These are phyloP conservation scores for Glomus cerebriforme DNA, from an alignment of 192 early-diverging fungal genomes.

Conservation along the genomic window DNA sequence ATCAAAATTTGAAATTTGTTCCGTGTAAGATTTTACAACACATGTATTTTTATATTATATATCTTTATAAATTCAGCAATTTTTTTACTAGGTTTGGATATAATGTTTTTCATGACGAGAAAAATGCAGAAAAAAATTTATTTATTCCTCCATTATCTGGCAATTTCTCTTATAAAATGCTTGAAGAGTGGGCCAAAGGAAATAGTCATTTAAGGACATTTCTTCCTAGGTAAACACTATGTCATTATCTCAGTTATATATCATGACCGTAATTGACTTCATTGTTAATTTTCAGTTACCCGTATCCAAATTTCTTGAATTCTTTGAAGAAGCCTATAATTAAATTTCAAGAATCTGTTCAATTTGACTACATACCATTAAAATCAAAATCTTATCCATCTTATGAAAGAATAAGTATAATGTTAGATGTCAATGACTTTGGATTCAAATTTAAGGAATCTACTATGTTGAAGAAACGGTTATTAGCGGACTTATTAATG, in stretches of 20 bases:
- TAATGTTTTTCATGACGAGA: conserved; percentile 12
- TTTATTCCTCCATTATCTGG: conserved; percentile 8
- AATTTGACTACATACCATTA: background rate
- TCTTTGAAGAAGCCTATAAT: background rate
- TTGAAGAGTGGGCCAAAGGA: background rate
- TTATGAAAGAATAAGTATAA: background rate
- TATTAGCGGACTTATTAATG: background rate
- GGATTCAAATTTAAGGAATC: background rate
- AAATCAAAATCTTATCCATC: background rate
- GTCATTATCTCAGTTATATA: background rate
- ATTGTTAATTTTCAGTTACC: background rate
- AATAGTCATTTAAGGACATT: background rate
- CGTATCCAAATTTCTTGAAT: background rate
- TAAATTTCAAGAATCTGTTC: background rate
- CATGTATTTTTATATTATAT: background rate
- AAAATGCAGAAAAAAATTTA: background rate
- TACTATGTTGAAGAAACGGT: background rate
- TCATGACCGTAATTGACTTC: background rate
- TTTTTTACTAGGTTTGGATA: conserved; percentile 7
- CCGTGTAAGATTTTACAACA: background rate
- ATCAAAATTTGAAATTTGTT: background rate
- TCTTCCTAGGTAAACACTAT: conserved; percentile 21
- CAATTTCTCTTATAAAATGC: background rate
- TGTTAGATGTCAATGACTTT: background rate
- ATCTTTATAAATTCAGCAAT: background rate